These are phyloP conservation scores for Penicillium silybi DNA, from an alignment of 495 filamentous ascomycete genomes.

Conservation along the genomic window DNA sequence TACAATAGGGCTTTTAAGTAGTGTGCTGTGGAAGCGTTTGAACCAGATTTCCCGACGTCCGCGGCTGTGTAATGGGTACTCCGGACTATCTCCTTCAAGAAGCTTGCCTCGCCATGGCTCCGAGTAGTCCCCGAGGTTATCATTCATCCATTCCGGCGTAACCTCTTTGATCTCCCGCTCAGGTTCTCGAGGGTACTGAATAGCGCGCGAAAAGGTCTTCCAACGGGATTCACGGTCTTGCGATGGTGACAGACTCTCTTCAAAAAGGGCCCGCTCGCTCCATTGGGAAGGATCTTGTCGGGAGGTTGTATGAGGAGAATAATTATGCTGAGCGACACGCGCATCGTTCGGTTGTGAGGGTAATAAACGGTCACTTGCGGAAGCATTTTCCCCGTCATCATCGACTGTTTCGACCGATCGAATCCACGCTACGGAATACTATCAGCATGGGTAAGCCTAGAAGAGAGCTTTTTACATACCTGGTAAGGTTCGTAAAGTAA, in stretches of 20 bases:
- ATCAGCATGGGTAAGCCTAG: conserved; percentile 1
- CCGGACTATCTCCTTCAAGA: conserved; percentile 37
- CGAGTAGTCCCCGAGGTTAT: conserved; percentile 53
- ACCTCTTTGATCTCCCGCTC: conserved; percentile 48
- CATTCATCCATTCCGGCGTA: conserved; percentile 55
- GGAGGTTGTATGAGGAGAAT: conserved; percentile 43
- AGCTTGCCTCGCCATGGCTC: conserved; percentile 53
- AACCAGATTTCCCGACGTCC: conserved; percentile 50
- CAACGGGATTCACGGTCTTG: conserved; percentile 52
- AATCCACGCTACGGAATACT: conserved; percentile 32
- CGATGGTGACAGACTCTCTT: background rate
- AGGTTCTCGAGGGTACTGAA: conserved; percentile 48
- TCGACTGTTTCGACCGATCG: conserved; percentile 28
- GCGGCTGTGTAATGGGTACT: conserved; percentile 41
- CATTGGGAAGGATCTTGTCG: conserved; percentile 14
- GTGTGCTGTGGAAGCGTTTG: conserved; percentile 50
- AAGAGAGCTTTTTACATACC: conserved; percentile 14
- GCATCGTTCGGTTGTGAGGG: conserved; percentile 47
- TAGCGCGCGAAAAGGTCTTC: conserved; percentile 54
- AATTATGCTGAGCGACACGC: conserved; percentile 58
- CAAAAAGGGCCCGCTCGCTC: conserved; percentile 1
- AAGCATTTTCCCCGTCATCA: conserved; percentile 28
- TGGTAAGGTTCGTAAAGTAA: conserved; percentile 28
- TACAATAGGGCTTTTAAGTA: conserved; percentile 78
- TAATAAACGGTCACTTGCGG: conserved; percentile 32